Conservation (phyloP, 176 grass and related monocot species). For the Rhynchospora breviuscula region DNA sequence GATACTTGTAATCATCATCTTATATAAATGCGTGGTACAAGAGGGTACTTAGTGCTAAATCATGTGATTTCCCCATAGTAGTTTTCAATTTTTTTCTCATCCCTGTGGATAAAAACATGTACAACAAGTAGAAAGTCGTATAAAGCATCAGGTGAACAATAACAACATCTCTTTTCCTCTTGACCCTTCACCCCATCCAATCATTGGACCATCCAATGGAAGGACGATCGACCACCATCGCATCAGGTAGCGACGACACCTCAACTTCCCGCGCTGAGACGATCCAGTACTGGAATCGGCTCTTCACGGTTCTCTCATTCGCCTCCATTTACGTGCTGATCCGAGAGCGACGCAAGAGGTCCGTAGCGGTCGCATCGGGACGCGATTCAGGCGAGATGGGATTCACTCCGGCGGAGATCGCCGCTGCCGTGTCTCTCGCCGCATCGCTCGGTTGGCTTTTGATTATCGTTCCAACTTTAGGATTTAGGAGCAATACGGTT, state of each 20-base stretch:
- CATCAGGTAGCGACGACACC: background rate
- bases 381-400: background rate
- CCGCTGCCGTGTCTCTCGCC: slow-evolving; percentile 15
- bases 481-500: background rate
- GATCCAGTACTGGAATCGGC: slow-evolving; percentile 17
- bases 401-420: slow-evolving; percentile 18
- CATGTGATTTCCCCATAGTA: background rate
- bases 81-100: background rate
- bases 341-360: background rate
- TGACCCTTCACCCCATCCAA: background rate
- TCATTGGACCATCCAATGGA: background rate
- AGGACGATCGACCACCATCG: background rate
- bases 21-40: too few relatives aligned
- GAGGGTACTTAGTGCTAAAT: background rate
- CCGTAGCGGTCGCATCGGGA: background rate
- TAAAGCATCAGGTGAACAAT: background rate
- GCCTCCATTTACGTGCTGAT: slow-evolving; percentile 31
- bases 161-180: background rate
- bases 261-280: background rate
- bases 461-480: background rate
- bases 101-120: background rate
- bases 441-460: slow-evolving; percentile 22
- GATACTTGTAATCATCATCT: too few relatives aligned
- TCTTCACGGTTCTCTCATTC: slow-evolving; percentile 22
- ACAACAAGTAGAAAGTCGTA: background rate